A percentile compares a stretch with the other conserved stretches of the same genome.
phyloP scores from a whole-genome alignment of 2,329 filamentous ascomycete genomes.

The Plectosphaerella cucumerina region DNA sequence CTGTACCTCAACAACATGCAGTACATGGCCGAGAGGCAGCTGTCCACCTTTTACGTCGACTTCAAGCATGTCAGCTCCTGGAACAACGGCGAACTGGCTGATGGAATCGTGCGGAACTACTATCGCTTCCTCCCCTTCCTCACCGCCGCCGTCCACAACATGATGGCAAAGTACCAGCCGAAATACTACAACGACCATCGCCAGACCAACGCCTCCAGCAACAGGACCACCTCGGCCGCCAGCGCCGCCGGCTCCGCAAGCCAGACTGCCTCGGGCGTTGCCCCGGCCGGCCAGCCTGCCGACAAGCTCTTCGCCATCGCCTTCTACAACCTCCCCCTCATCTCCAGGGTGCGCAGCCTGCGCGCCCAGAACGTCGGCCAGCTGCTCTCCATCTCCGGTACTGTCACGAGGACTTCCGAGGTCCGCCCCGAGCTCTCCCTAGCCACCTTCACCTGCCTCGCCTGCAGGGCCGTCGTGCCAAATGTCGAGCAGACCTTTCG shows the following conservation, averaged over 20 bases:
- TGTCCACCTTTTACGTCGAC: slow-evolving; percentile 86
- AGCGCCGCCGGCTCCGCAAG: slow-evolving; percentile 59
- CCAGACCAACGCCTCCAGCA: slow-evolving; percentile 73
- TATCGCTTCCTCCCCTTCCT: slow-evolving; percentile 94
- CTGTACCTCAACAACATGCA: no score
- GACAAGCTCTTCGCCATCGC: slow-evolving; percentile 93
- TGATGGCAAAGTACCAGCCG: slow-evolving; percentile 92
- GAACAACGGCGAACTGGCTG: slow-evolving; percentile 75
- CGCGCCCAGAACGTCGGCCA: slow-evolving; percentile 89
- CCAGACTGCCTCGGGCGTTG: slow-evolving; percentile 64
- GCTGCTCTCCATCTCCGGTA: slow-evolving; percentile 92
- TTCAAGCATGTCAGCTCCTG: slow-evolving; percentile 76
- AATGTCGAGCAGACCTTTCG: slow-evolving; percentile 97
- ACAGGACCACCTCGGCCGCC: slow-evolving; percentile 63
- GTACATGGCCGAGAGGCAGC: slow-evolving; percentile 27
- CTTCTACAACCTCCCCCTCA: slow-evolving; percentile 87
- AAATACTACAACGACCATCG: slow-evolving; percentile 91
- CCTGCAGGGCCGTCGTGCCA: slow-evolving; percentile 76
- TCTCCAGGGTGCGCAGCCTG: slow-evolving; percentile 80
- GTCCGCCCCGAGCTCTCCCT: slow-evolving; percentile 90
- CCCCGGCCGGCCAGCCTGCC: slow-evolving; percentile 88
- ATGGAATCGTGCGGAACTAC: slow-evolving; percentile 84
- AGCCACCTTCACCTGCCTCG: slow-evolving; percentile 88
- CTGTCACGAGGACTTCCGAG: slow-evolving; percentile 94
- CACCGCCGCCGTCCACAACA: slow-evolving; percentile 80